Conservation (phyloP, 495 filamentous ascomycete genomes). For the Aspergillus hancockii region DNA sequence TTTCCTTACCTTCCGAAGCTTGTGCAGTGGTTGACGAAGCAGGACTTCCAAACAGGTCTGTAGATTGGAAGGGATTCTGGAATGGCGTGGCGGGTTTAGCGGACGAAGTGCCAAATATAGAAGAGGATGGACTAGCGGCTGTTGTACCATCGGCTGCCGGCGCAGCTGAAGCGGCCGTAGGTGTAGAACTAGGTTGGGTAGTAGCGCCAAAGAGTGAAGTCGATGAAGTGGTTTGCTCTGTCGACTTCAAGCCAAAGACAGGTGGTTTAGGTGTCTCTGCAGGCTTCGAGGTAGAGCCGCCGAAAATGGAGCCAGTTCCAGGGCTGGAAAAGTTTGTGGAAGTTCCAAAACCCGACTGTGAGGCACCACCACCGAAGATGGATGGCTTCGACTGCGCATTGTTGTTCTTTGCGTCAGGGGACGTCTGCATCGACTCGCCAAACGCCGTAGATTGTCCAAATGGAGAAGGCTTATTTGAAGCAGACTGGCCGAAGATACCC, state of each 20-base stretch:
- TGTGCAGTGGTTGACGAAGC: constrained; percentile 14
- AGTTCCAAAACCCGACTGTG: constrained; percentile 16
- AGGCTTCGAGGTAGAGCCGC: constrained; percentile 17
- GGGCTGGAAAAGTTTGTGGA: constrained; percentile 16
- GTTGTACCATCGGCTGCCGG: constrained; percentile 16
- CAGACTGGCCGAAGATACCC: constrained; percentile 28
- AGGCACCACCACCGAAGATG: constrained; percentile 23
- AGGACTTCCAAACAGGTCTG: constrained; percentile 21
- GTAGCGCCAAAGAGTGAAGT: constrained; percentile 27
- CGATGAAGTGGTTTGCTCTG: constrained; percentile 17
- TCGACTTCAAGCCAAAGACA: constrained; percentile 24
- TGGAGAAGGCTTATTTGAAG: constrained; percentile 23
- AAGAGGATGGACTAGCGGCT: constrained; percentile 17
- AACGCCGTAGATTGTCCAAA: constrained; percentile 29
- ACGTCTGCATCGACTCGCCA: constrained; percentile 47
- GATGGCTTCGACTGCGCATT: constrained; percentile 18
- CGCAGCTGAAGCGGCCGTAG: constrained; percentile 14
- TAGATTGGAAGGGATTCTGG: constrained; percentile 27
- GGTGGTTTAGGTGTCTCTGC: constrained; percentile 21
- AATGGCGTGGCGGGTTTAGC: constrained; percentile 18
- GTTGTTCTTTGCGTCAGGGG: constrained; percentile 40
- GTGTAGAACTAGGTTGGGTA: constrained; percentile 18
- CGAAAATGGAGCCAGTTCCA: constrained; percentile 19
- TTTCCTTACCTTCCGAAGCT: constrained; percentile 14
- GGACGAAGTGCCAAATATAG: constrained; percentile 21